Conservation (phyloP, 1,139 yeast genomes). For the Meyerozyma guilliermondii region DNA sequence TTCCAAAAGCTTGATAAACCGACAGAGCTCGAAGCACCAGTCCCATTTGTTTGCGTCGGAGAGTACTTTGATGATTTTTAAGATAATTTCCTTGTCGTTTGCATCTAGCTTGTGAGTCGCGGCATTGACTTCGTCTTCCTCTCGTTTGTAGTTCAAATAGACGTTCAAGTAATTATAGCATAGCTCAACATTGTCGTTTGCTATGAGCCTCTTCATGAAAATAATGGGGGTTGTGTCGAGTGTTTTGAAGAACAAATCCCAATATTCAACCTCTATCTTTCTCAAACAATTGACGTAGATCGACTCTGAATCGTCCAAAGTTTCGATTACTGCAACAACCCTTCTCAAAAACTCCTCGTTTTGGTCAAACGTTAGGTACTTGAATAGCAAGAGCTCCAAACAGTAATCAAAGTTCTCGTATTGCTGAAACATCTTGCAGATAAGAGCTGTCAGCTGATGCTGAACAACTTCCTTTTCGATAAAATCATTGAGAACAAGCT, state of each 20-base stretch:
- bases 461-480: slow-evolving; percentile 35
- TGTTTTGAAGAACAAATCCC: slow-evolving; percentile 33
- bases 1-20: slow-evolving; percentile 39
- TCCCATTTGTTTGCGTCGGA: slow-evolving; percentile 34
- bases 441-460: slow-evolving; percentile 11
- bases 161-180: slow-evolving; percentile 41
- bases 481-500: slow-evolving; percentile 33
- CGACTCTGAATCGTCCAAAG: slow-evolving; percentile 22
- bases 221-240: slow-evolving; percentile 33
- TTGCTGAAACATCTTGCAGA: slow-evolving; percentile 15
- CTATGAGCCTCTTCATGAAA: slow-evolving; percentile 35
- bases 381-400: slow-evolving; percentile 35
- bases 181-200: slow-evolving; percentile 30
- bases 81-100: slow-evolving; percentile 29
- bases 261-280: slow-evolving; percentile 38
- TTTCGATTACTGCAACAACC: slow-evolving; percentile 27
- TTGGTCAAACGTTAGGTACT: slow-evolving; percentile 22
- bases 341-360: slow-evolving; percentile 13
- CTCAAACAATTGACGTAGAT: slow-evolving; percentile 40
- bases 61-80: slow-evolving; percentile 31
- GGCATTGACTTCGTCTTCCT: slow-evolving; percentile 12
- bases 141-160: slow-evolving; percentile 37
- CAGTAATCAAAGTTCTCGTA: slow-evolving; percentile 35
- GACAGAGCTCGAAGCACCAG: slow-evolving; percentile 43
- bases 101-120: slow-evolving; percentile 17